These are phyloP conservation scores for Globisporangium middletonii DNA, from an alignment of 352 stramenopile genomes.

Conservation along the genomic window DNA sequence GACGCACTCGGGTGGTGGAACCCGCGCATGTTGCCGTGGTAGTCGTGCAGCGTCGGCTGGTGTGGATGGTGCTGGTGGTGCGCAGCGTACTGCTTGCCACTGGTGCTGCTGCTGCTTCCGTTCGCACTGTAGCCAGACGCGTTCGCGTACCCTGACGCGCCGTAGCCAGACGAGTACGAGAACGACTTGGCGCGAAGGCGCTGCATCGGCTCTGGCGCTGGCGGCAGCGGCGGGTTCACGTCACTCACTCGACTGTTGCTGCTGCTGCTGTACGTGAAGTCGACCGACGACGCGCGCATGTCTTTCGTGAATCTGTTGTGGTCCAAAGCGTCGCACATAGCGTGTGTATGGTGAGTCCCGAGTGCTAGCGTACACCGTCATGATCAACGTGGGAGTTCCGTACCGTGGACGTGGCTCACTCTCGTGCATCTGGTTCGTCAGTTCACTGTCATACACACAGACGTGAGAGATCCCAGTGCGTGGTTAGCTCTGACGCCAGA, in stretches of 20 bases:
- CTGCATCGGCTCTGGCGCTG: slow-evolving; percentile 54
- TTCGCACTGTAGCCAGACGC: slow-evolving; percentile 10
- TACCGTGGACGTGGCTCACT: slow-evolving; percentile 12
- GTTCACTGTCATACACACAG: slow-evolving; percentile 2
- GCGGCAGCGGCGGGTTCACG: slow-evolving; percentile 62
- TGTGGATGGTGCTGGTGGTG: slow-evolving; percentile 47
- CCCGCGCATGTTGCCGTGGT: slow-evolving; percentile 44
- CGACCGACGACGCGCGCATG: slow-evolving; percentile 63
- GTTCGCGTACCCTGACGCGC: slow-evolving; percentile 30
- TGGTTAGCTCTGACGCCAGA: not conserved
- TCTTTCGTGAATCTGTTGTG: slow-evolving; percentile 44
- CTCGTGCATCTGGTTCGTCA: slow-evolving; percentile 13
- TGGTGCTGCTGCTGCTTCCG: slow-evolving; percentile 29
- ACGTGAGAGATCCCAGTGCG: not conserved
- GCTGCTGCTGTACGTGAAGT: slow-evolving; percentile 52
- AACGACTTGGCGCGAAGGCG: slow-evolving; percentile 71
- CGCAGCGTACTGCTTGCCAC: slow-evolving; percentile 40
- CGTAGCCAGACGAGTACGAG: slow-evolving; percentile 64
- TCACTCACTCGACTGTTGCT: slow-evolving; percentile 21
- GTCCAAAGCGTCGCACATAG: too few relatives aligned
- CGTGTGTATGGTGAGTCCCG: not conserved
- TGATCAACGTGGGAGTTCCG: not conserved
- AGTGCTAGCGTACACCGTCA: not conserved
- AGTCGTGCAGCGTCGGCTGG: slow-evolving; percentile 37
- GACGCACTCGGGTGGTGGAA: slow-evolving; percentile 33